A percentile compares a stretch with the other conserved stretches of the same genome.
Conservation (phyloP, 805 yeast genomes). For the Clavispora phyllophila region DNA sequence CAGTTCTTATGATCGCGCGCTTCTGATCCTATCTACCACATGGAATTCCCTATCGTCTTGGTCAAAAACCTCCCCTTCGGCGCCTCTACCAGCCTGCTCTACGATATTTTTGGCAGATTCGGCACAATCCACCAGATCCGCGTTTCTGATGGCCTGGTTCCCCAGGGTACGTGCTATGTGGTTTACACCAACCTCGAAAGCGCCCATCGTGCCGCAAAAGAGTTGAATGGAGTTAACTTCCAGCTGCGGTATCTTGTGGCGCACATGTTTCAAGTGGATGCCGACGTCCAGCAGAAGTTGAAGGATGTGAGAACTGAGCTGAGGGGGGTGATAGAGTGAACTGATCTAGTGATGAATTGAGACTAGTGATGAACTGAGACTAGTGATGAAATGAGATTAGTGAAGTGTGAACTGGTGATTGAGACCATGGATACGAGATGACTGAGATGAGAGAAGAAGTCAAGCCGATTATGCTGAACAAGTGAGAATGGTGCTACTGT, state of each 20-base stretch:
- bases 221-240: constrained; percentile 55
- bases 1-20: too few relatives aligned
- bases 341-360: too few relatives aligned
- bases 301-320: not conserved
- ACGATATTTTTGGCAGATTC: constrained; percentile 47
- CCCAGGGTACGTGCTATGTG: constrained; percentile 47
- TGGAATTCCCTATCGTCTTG: constrained; percentile 41
- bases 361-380: too few relatives aligned
- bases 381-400: too few relatives aligned
- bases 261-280: constrained; percentile 41
- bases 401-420: too few relatives aligned
- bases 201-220: constrained; percentile 50
- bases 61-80: constrained; percentile 58
- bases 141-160: constrained; percentile 19
- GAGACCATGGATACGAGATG: too few relatives aligned
- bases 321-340: too few relatives aligned
- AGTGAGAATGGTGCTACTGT: too few relatives aligned
- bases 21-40: not conserved
- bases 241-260: constrained; percentile 57
- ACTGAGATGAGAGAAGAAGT: too few relatives aligned
- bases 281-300: not conserved
- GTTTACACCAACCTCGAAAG: constrained; percentile 45
- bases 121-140: constrained; percentile 56
- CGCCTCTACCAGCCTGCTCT: constrained; percentile 41
- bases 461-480: too few relatives aligned